Base-by-base conservation (phyloP, 495 filamentous ascomycete species). In the Aspergillus ellipticus region DNA sequence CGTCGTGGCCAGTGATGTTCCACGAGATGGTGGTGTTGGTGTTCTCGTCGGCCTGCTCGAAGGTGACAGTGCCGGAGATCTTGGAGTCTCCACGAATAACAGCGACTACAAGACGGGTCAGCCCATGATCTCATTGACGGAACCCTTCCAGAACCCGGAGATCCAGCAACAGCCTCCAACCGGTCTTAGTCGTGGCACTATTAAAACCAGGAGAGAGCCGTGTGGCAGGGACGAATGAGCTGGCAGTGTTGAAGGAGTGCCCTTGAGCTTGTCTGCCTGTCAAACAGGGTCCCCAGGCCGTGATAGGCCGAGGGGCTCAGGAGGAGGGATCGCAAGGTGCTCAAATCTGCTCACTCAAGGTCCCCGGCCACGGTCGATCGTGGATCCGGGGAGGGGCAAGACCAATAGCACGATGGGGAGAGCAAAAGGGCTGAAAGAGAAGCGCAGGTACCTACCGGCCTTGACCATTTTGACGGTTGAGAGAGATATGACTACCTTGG, bases 61-160 rank as follows among this genome's bases (percentile, higher is more conserved):
- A 96, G 80, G 85, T 91, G 68, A 98, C 88, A 70, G 88, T 93
- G 67, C 94, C 94, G 60, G 81, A 73, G 77, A 98, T 80, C 78
- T 88, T 93, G 70, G 92, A 90, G 82, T 97, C 95, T 80, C 94
- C 94, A 75, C 94, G 93, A 79, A 98, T 75, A 72, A 95, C 89
- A 77, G 89, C 90, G 74, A 98, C 94, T 98, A 53, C 21, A 15
- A 45, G 45, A 21, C 6, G 26, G 47, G 17, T 60, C 47, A 57
- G 57, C 35, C 28, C 46, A 37, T 33, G 24, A 53, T 19, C 31
- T 48, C 47, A 51, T 13, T 4, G 19, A 46, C 31, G 21, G 35
- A 41, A 42, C 11, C 19, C n/a, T 28, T 47, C 43, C 43, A 47
- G 43, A 47, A 26, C 31, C 9, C 31, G n/a, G 31, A 33, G 31